Percentiles rank a stretch among this genome's conserved stretches.
Evolutionary conservation across 1,284 basidiomycete species (phyloP).

Genomic region (Puccinia brachypodii): DNA sequence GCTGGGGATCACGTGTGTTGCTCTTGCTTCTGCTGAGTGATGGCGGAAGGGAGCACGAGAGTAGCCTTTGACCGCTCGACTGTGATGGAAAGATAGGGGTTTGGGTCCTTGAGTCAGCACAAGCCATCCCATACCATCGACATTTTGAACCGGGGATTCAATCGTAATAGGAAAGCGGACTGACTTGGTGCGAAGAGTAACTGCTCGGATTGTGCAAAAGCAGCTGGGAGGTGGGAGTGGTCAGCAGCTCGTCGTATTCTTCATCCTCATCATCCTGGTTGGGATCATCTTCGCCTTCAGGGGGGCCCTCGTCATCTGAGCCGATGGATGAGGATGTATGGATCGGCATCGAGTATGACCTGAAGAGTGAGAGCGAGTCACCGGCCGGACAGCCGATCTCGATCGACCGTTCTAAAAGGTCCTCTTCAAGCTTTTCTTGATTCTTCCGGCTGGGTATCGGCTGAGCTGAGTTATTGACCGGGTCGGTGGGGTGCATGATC

Average conservation of each 20-base stretch:
- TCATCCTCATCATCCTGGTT: slow-evolving; percentile 18
- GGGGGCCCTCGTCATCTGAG: not conserved
- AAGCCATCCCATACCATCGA: not conserved
- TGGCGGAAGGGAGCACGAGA: slow-evolving; percentile 19
- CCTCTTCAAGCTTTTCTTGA: not conserved
- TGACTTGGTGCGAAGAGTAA: not conserved
- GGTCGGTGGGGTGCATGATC: too few species aligned
- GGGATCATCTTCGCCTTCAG: too few species aligned
- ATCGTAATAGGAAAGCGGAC: not conserved
- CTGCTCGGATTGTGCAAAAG: not conserved
- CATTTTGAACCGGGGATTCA: too few species aligned
- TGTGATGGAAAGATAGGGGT: not conserved
- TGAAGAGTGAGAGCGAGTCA: slow-evolving; percentile 22
- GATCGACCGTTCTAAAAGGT: not conserved
- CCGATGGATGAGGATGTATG: not conserved
- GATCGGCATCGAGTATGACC: slow-evolving; percentile 32
- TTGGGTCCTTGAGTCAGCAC: not conserved
- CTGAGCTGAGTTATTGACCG: not conserved
- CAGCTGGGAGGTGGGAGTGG: slow-evolving; percentile 7
- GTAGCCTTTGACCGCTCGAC: slow-evolving; percentile 2
- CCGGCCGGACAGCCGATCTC: not conserved
- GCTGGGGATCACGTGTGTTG: not conserved
- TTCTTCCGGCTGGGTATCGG: not conserved
- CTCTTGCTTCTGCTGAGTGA: not conserved
- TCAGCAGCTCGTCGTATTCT: slow-evolving; percentile 4